These are phyloP conservation scores for Coemansia javaensis DNA, from an alignment of 192 early-diverging fungal species.

Conservation along the genomic window DNA sequence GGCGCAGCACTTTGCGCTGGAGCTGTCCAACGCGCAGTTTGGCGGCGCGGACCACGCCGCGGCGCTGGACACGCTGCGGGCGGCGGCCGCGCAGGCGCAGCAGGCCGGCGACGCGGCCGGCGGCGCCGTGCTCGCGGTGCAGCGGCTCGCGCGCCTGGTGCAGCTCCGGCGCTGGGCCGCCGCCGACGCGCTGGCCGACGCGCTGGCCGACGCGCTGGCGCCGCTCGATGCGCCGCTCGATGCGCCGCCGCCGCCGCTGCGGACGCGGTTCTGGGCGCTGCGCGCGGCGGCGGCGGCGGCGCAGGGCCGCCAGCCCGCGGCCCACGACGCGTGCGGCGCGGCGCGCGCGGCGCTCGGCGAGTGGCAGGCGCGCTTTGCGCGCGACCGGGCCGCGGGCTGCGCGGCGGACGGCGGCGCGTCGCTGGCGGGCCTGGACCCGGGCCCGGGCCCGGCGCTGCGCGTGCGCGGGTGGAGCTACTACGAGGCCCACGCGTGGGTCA, in stretches of 20 bases:
- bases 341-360: constrained; percentile 27
- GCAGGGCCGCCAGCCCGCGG: constrained; percentile 11
- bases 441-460: no score
- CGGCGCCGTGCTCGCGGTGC: constrained; percentile 8
- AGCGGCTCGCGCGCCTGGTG: constrained; percentile 20
- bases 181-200: neutral
- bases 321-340: constrained; percentile 15
- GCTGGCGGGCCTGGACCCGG: no score
- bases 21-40: constrained; percentile 16
- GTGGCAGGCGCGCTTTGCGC: constrained; percentile 34
- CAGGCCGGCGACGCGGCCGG: constrained; percentile 7
- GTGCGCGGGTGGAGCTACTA: constrained; percentile 32
- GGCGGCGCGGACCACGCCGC: constrained; percentile 7
- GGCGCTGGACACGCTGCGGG: constrained; percentile 8
- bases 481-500: constrained; percentile 43
- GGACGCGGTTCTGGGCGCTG: constrained; percentile 36
- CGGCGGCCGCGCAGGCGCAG: constrained; percentile 11
- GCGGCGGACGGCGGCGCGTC: constrained; percentile 16
- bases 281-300: constrained; percentile 5
- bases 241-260: constrained; percentile 3
- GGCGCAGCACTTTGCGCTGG: constrained; percentile 29
- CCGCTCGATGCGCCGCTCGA: constrained; percentile 1
- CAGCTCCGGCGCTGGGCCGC: constrained; percentile 17
- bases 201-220: neutral
- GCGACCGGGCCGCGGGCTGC: constrained; percentile 2